Conservation (phyloP, 306 rosid genomes). For the Abrus precatorius region DNA sequence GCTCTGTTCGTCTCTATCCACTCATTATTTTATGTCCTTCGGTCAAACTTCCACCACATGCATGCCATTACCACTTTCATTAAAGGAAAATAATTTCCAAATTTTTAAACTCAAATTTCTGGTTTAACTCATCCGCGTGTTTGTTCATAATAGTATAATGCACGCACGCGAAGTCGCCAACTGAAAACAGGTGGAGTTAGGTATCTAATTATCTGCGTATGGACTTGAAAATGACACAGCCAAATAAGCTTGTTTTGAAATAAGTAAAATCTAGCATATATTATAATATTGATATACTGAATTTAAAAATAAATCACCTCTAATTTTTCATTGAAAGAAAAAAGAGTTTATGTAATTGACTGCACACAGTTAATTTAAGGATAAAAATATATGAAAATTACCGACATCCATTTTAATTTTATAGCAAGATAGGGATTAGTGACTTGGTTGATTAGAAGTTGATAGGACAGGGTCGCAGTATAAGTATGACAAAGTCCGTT, state of each 20-base stretch:
- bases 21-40: background rate
- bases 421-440: background rate
- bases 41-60: constrained; percentile 19
- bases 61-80: background rate
- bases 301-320: background rate
- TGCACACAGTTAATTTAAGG: background rate
- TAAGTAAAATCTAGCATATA: background rate
- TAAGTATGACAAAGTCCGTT: constrained; percentile 12
- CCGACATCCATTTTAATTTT: background rate
- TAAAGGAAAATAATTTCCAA: background rate
- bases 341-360: background rate
- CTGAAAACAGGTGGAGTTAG: constrained; percentile 4
- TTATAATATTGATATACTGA: background rate
- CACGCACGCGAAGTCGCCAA: constrained; percentile 15
- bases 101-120: no score
- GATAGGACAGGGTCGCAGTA: constrained; percentile 1
- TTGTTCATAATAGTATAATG: background rate
- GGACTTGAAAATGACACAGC: background rate
- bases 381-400: background rate
- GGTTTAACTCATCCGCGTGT: background rate
- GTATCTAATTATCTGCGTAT: background rate
- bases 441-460: constrained; percentile 25
- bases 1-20: constrained; percentile 8
- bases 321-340: background rate
- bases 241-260: background rate